These are phyloP conservation scores for Pythium periplocum DNA, from an alignment of 352 stramenopile species.

Conservation along the genomic window DNA sequence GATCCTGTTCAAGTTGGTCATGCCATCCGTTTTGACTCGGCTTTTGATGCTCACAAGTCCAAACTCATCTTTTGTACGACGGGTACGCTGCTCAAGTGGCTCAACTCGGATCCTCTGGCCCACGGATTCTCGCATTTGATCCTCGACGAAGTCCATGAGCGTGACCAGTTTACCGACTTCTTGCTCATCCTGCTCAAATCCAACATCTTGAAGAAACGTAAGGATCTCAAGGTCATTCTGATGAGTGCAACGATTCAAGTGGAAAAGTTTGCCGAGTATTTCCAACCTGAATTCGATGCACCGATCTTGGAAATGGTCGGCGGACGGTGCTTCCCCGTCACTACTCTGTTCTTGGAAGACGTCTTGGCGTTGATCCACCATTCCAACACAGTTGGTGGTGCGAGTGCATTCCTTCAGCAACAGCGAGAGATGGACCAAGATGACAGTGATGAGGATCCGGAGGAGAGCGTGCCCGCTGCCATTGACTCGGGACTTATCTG, in stretches of 20 bases:
- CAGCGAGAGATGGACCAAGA: not conserved
- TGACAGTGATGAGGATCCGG: conserved; percentile 5
- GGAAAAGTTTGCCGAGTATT: conserved; percentile 92
- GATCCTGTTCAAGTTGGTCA: conserved; percentile 86
- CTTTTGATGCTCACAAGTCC: conserved; percentile 68
- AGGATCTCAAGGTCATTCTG: conserved; percentile 88
- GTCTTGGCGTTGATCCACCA: conserved; percentile 41
- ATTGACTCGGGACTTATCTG: conserved; percentile 46
- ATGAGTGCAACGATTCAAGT: conserved; percentile 97
- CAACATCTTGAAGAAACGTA: conserved; percentile 74
- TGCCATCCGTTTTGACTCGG: conserved; percentile 89
- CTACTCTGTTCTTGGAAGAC: conserved; percentile 92
- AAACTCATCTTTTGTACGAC: conserved; percentile 98
- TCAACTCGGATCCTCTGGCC: conserved; percentile 70
- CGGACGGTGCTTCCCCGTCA: conserved; percentile 86
- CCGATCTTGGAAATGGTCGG: conserved; percentile 77
- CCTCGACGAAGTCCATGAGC: conserved; percentile 96
- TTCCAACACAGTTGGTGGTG: conserved; percentile 11
- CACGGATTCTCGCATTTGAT: conserved; percentile 91
- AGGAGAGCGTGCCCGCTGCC: not conserved
- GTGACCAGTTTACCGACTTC: conserved; percentile 95
- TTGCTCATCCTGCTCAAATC: conserved; percentile 92
- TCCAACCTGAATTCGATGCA: conserved; percentile 62
- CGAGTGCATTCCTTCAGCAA: conserved; percentile 7
- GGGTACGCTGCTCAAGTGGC: conserved; percentile 85